These are phyloP conservation scores for Arthrinium phaeospermum DNA, from an alignment of 2,329 filamentous ascomycete genomes.

Conservation along the genomic window DNA sequence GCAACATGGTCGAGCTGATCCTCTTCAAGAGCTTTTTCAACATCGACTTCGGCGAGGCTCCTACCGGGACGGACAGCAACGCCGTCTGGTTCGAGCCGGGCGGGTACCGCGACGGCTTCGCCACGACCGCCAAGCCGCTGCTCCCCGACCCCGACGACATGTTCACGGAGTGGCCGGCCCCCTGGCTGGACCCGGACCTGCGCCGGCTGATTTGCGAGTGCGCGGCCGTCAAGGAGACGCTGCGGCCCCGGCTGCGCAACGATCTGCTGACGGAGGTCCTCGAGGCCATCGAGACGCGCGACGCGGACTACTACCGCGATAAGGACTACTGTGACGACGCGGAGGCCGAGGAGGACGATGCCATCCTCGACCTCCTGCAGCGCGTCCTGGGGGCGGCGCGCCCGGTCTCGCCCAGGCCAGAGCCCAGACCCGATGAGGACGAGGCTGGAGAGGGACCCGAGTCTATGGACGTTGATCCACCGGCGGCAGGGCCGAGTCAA, in stretches of 20 bases:
- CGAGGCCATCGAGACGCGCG: not conserved
- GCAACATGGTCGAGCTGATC: not conserved
- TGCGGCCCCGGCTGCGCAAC: not conserved
- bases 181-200: constrained; percentile 7
- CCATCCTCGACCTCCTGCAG: not conserved
- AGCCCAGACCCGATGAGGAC: not conserved
- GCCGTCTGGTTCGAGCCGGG: not conserved
- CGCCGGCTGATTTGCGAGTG: not conserved
- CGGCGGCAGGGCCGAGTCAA: no score
- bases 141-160: not conserved
- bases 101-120: not conserved
- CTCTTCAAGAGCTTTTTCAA: no score
- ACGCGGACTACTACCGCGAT: not conserved
- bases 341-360: not conserved
- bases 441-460: not conserved
- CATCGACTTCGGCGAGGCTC: not conserved
- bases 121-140: not conserved
- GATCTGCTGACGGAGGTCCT: not conserved
- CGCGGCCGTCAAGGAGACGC: not conserved
- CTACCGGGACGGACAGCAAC: not conserved
- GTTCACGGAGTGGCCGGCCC: not conserved
- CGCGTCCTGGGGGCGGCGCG: not conserved
- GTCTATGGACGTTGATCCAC: not conserved
- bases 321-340: not conserved
- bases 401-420: not conserved